Percentiles rank a stretch among this genome's conserved stretches.
These are phyloP conservation scores for Codiaeum variegatum DNA, from an alignment of 441 rosid genomes.

Conservation along the genomic window DNA sequence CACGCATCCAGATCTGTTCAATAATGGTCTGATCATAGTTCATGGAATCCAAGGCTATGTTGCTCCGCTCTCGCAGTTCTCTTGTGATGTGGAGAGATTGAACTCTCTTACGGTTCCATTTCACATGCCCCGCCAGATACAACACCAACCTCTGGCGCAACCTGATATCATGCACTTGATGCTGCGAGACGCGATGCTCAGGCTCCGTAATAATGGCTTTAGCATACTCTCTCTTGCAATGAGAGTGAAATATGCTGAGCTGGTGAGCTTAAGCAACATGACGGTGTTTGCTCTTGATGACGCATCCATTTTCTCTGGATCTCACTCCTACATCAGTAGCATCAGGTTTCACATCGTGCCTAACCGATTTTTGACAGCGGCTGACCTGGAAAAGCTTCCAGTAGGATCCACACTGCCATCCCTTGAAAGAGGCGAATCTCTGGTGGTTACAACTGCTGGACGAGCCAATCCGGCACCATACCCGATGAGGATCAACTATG, in stretches of 20 bases:
- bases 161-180: conserved; percentile 46
- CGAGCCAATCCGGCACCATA: conserved; percentile 7
- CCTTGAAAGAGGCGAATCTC: conserved; percentile 40
- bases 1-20: conserved; percentile 60
- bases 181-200: conserved; percentile 56
- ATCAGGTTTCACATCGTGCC: conserved; percentile 59
- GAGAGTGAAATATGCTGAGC: conserved; percentile 45
- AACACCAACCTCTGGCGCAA: conserved; percentile 25
- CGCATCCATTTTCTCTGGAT: conserved; percentile 49
- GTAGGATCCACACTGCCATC: conserved; percentile 44
- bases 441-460: conserved; percentile 45
- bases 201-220: conserved; percentile 59
- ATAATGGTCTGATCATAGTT: conserved; percentile 49
- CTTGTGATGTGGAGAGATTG: conserved; percentile 52
- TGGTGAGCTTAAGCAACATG: conserved; percentile 40
- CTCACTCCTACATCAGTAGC: conserved; percentile 38
- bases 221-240: conserved; percentile 49
- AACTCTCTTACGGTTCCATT: conserved; percentile 37
- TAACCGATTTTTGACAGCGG: conserved; percentile 30
- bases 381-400: conserved; percentile 47
- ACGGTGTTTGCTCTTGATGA: conserved; percentile 62
- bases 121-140: conserved; percentile 12
- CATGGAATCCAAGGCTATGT: conserved; percentile 61
- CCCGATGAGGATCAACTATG: conserved; percentile 51
- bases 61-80: conserved; percentile 52